Conservation (phyloP, 148 eudicot species). For the Euryodendron excelsum region DNA sequence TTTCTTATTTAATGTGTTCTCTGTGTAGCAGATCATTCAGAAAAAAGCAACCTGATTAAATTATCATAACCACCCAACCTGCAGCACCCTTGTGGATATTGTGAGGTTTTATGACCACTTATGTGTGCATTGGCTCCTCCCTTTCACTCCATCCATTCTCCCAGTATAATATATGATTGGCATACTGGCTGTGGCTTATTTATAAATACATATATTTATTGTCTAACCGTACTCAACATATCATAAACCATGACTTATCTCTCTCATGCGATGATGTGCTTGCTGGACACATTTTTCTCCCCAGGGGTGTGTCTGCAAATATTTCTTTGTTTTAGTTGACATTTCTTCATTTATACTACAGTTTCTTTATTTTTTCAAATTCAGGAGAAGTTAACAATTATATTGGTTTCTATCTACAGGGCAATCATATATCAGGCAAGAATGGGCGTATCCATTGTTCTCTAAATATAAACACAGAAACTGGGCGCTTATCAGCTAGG, state of each 20-base stretch:
- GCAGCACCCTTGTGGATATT: background rate
- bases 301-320: background rate
- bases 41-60: background rate
- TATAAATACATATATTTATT: background rate
- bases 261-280: background rate
- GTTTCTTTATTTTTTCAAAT: background rate
- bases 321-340: background rate
- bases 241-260: background rate
- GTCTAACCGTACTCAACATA: background rate
- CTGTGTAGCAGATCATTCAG: background rate
- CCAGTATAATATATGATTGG: background rate
- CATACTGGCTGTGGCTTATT: background rate
- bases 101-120: background rate
- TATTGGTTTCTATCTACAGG: constrained; percentile 35
- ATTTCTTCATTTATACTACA: background rate
- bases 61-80: background rate
- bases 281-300: background rate
- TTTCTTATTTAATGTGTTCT: background rate
- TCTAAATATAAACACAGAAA: constrained; percentile 93
- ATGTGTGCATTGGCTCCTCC: background rate
- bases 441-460: constrained; percentile 97
- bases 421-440: constrained; percentile 74
- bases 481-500: constrained; percentile 95
- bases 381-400: background rate
- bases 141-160: background rate